phyloP scores from a whole-genome alignment of 139 green algal species.

The Astrephomene gubernaculifera region DNA sequence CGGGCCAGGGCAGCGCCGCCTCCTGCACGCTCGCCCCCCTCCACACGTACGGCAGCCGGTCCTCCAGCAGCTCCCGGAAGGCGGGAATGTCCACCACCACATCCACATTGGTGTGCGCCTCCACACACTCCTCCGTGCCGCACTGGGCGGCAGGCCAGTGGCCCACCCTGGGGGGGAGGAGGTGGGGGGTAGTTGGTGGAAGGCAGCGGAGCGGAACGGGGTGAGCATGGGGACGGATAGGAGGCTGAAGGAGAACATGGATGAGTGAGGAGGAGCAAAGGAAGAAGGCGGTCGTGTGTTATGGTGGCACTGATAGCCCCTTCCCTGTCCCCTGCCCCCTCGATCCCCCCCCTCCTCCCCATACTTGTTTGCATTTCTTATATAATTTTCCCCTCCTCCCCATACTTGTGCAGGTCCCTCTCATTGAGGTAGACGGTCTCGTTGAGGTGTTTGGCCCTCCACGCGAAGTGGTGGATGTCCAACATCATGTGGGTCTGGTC shows the following conservation, averaged over 20 bases:
- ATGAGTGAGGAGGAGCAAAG: too few relatives aligned
- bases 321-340: too few relatives aligned
- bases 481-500: conserved; percentile 82
- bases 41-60: conserved; percentile 77
- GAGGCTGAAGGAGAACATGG: too few relatives aligned
- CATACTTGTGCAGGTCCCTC: conserved; percentile 66
- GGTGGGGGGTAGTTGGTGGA: neutral
- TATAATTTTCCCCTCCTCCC: too few relatives aligned
- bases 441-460: conserved; percentile 77
- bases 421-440: conserved; percentile 82
- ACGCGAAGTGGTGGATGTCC: conserved; percentile 92
- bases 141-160: conserved; percentile 76
- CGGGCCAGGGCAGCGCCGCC: conserved; percentile 70
- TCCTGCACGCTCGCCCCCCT: conserved; percentile 60
- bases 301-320: too few relatives aligned
- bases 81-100: conserved; percentile 76
- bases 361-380: too few relatives aligned
- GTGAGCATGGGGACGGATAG: too few relatives aligned
- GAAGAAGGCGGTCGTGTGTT: too few relatives aligned
- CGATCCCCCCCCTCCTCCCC: too few relatives aligned
- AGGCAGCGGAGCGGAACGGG: neutral
- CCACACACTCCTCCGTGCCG: conserved; percentile 86
- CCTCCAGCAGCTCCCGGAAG: conserved; percentile 65
- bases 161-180: conserved; percentile 56
- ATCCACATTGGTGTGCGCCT: conserved; percentile 90